These are phyloP conservation scores for Echinosophora koreensis DNA, from an alignment of 306 rosid genomes.

Conservation along the genomic window DNA sequence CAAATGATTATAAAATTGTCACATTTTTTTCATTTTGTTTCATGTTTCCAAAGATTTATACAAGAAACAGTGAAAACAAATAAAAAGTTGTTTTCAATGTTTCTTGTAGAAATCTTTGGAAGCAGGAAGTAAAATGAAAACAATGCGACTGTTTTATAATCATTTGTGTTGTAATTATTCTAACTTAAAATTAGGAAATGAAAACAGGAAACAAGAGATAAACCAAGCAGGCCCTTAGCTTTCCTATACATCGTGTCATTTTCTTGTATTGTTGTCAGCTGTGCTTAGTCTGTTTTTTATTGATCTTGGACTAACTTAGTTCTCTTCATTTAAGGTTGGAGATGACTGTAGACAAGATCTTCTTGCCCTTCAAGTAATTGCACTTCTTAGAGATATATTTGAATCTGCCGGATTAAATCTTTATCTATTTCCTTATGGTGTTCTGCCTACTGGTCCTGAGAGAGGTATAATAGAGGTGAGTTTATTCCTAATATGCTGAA, in stretches of 20 bases:
- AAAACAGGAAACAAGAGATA: too few relatives aligned
- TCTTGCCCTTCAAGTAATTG: conserved; percentile 98
- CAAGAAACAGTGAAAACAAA: too few relatives aligned
- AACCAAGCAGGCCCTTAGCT: too few relatives aligned
- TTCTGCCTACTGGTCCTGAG: conserved; percentile 95
- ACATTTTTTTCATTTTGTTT: too few relatives aligned
- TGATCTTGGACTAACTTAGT: conserved; percentile 46
- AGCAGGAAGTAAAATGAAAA: too few relatives aligned
- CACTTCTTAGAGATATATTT: conserved; percentile 95
- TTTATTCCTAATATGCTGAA: conserved; percentile 42
- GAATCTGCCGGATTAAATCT: conserved; percentile 90
- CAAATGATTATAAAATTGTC: too few relatives aligned
- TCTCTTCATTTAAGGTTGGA: conserved; percentile 77
- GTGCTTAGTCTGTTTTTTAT: conserved; percentile 26
- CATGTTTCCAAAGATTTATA: too few relatives aligned
- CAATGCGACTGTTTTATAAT: too few relatives aligned
- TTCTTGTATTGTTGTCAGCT: conserved; percentile 26
- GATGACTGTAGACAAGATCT: conserved; percentile 99
- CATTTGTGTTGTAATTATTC: too few relatives aligned
- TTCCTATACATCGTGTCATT: conserved; percentile 24
- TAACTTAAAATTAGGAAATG: too few relatives aligned
- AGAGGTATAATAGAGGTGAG: conserved; percentile 97
- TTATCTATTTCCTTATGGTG: conserved; percentile 93
- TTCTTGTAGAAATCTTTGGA: too few relatives aligned
- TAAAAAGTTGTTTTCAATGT: too few relatives aligned